Base-by-base conservation (phyloP, 1,284 basidiomycete species). In the Papiliotrema nemorosa region DNA sequence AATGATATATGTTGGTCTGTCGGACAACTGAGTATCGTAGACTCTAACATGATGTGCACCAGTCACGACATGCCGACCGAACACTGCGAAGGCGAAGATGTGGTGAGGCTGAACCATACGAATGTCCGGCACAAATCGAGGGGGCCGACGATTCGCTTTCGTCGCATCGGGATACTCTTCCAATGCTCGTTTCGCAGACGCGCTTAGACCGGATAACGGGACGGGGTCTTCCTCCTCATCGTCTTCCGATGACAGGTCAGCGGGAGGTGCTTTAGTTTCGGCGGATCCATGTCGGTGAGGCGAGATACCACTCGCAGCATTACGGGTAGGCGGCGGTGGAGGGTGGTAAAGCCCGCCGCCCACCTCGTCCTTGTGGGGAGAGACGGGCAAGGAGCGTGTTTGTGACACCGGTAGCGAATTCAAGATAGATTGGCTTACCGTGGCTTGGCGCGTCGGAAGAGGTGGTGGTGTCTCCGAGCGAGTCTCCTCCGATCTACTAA, bases 101-200 rank as follows among this genome's bases (percentile, higher is more conserved):
- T 79, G 36, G 62, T 72, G 60, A 73, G 62, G 44, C 9, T 59
- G 41, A 52, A 60, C 44, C 38, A 74, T 51, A 4, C 54, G 41
- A n/a, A 72, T 54, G 24, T 75, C 72, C 1, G 75, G 74, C 2
- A 65, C 62, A 40, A 77, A 73, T 3, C 58, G 51, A 0, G 92
- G 92, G 1, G 86, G 85, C 0, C 86, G 81, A 7, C 90, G 82
- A 22, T 88, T 93, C 1, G 90, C 86, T 41, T 82, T 81, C 42
- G 84, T 89, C 9, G 83, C 80, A 69, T 94, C 90, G 0, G 91
- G 90, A 49, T 90, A 81, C 20, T 82, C 78, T 53, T 91, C 87
- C 0, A 81, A 42, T 18, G 67, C 54, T 2, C 68, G 56, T 39
- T 69, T 70, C 1, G 69, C 64, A 18, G 54, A 45, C 1, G 61